Conservation (phyloP, 2,329 filamentous ascomycete genomes). For the Neurospora sp. region DNA sequence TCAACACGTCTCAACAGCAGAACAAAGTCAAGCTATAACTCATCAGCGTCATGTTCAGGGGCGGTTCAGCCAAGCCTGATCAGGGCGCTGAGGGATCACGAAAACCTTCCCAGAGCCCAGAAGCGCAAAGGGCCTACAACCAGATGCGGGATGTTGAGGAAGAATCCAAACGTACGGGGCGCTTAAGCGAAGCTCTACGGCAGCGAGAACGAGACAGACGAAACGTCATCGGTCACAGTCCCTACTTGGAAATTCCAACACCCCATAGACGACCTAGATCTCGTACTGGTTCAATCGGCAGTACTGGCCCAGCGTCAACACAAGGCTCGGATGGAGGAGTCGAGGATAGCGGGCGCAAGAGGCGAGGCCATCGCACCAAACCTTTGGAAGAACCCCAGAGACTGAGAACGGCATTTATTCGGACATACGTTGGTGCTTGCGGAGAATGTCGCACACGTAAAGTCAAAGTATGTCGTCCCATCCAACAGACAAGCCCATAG, state of each 20-base stretch:
- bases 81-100: not conserved
- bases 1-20: not conserved
- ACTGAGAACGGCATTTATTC: constrained; percentile 14
- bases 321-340: not conserved
- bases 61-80: not conserved
- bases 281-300: not conserved
- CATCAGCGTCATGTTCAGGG: not conserved
- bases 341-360: not conserved
- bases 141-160: constrained; percentile 12
- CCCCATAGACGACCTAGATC: not conserved
- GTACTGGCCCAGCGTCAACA: not conserved
- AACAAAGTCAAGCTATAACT: not conserved
- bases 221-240: not conserved
- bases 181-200: not conserved
- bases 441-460: constrained; percentile 13
- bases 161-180: not conserved
- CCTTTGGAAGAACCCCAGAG: constrained; percentile 7
- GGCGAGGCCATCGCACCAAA: constrained; percentile 7
- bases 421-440: constrained; percentile 15
- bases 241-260: not conserved
- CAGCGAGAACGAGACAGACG: not conserved
- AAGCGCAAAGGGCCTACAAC: constrained; percentile 15
- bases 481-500: not conserved
- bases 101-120: constrained; percentile 5
- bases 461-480: constrained; percentile 11